Conservation (phyloP, 352 stramenopile genomes). For the Globisporangium canariense region DNA sequence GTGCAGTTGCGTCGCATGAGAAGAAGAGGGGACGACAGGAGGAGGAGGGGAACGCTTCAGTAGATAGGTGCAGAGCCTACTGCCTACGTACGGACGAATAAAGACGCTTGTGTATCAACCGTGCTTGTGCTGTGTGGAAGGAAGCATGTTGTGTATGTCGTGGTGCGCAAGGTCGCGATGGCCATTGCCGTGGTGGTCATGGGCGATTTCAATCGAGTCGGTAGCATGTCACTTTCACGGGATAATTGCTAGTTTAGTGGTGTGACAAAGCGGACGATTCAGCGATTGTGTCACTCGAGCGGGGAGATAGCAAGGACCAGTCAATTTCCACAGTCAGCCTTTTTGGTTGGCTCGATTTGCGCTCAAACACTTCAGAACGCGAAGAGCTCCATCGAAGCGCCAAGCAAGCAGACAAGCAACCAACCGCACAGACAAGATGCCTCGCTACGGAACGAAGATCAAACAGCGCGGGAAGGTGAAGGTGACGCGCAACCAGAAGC, state of each 20-base stretch:
- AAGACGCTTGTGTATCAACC: neutral
- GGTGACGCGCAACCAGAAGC: slow-evolving; percentile 65
- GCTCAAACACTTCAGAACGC: neutral
- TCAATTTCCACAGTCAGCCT: slow-evolving; percentile 7
- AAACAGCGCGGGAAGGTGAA: slow-evolving; percentile 68
- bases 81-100: neutral
- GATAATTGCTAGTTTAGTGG: too few relatives aligned
- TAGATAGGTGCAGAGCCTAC: neutral
- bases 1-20: slow-evolving; percentile 4
- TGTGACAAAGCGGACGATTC: neutral
- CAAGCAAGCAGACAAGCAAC: neutral
- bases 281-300: neutral
- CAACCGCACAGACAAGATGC: slow-evolving; percentile 27
- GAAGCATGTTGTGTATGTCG: neutral
- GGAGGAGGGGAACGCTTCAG: neutral
- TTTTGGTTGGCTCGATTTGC: slow-evolving; percentile 13
- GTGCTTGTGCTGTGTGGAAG: neutral
- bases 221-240: neutral
- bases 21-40: neutral
- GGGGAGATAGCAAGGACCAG: neutral
- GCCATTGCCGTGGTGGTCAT: neutral
- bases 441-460: slow-evolving; percentile 47
- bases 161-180: too few relatives aligned
- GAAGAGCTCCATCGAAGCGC: slow-evolving; percentile 5
- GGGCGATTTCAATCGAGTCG: too few relatives aligned